phyloP scores from a whole-genome alignment of 2,329 filamentous ascomycete species.

The Xylariaceae sp. region DNA sequence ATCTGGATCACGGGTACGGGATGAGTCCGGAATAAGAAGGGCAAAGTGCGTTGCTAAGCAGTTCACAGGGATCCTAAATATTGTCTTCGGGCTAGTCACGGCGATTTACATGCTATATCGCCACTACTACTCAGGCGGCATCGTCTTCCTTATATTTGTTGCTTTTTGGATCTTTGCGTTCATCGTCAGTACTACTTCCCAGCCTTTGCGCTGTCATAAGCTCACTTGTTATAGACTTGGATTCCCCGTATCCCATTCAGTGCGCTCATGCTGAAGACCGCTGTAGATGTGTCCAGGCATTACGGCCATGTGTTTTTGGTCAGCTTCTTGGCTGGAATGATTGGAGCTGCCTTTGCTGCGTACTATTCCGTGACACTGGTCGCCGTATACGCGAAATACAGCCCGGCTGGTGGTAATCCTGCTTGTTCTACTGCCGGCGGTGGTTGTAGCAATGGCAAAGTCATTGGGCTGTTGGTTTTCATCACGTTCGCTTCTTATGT shows the following conservation, averaged over 20 bases:
- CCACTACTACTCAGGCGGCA: slow-evolving; percentile 75
- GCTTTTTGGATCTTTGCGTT: slow-evolving; percentile 78
- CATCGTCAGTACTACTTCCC: slow-evolving; percentile 37
- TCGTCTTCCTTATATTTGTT: slow-evolving; percentile 81
- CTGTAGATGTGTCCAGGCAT: slow-evolving; percentile 76
- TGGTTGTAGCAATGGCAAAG: slow-evolving; percentile 66
- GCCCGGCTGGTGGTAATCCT: slow-evolving; percentile 53
- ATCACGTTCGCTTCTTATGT: slow-evolving; percentile 86
- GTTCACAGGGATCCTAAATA: slow-evolving; percentile 62
- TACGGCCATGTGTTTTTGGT: slow-evolving; percentile 85
- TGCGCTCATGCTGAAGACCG: slow-evolving; percentile 80
- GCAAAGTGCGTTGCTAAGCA: not conserved
- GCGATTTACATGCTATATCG: slow-evolving; percentile 78
- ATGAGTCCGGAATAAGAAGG: too few relatives aligned
- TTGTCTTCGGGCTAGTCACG: slow-evolving; percentile 76
- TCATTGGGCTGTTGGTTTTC: slow-evolving; percentile 80
- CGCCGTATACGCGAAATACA: slow-evolving; percentile 77
- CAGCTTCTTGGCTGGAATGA: slow-evolving; percentile 73
- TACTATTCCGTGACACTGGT: slow-evolving; percentile 87
- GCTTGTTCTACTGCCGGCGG: slow-evolving; percentile 50
- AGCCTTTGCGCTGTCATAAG: not conserved
- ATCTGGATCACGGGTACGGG: slow-evolving; percentile 75
- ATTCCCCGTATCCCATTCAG: slow-evolving; percentile 87
- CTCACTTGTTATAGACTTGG: slow-evolving; percentile 52
- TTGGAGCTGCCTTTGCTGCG: slow-evolving; percentile 69